Percentiles rank a stretch among this genome's conserved stretches.
These are phyloP conservation scores for Casuarina cunninghamiana DNA, from an alignment of 306 rosid species.

Conservation along the genomic window DNA sequence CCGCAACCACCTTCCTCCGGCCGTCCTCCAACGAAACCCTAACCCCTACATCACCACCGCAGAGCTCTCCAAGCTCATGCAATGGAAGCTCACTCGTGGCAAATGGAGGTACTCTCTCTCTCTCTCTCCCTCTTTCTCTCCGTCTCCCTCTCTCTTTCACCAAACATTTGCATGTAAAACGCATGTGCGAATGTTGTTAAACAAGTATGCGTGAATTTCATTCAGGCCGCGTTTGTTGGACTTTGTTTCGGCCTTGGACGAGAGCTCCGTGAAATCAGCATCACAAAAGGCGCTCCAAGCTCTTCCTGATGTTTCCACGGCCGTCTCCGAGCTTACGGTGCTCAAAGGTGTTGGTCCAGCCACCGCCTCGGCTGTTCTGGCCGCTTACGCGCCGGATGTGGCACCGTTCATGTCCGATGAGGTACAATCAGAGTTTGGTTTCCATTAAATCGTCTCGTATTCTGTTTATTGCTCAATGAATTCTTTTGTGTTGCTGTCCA, in stretches of 20 bases:
- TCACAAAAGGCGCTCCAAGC: constrained; percentile 64
- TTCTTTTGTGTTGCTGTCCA: not conserved
- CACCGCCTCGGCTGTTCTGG: constrained; percentile 81
- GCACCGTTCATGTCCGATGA: constrained; percentile 95
- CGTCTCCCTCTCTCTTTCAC: not conserved
- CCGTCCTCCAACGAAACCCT: constrained; percentile 81
- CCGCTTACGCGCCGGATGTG: constrained; percentile 66
- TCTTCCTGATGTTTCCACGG: constrained; percentile 73
- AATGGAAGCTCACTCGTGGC: constrained; percentile 91
- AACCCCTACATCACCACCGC: constrained; percentile 61
- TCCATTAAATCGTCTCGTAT: too few species aligned
- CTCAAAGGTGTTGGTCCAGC: constrained; percentile 93
- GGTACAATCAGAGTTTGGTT: constrained; percentile 33
- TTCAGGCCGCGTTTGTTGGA: constrained; percentile 84
- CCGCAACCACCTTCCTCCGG: constrained; percentile 58
- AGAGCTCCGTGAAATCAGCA: constrained; percentile 51
- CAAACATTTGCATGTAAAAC: not conserved
- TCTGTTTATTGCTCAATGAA: not conserved
- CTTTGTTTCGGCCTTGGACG: constrained; percentile 73
- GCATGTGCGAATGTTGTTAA: not conserved
- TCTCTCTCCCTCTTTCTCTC: not conserved
- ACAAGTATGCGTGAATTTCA: constrained; percentile 1
- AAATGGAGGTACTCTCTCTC: constrained; percentile 64
- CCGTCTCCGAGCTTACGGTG: constrained; percentile 62
- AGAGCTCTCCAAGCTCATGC: constrained; percentile 83